A percentile compares a stretch with the other conserved stretches of the same genome.
These are phyloP conservation scores for Pinus tabuliformis DNA, from an alignment of 75 land plant genomes.

Conservation along the genomic window DNA sequence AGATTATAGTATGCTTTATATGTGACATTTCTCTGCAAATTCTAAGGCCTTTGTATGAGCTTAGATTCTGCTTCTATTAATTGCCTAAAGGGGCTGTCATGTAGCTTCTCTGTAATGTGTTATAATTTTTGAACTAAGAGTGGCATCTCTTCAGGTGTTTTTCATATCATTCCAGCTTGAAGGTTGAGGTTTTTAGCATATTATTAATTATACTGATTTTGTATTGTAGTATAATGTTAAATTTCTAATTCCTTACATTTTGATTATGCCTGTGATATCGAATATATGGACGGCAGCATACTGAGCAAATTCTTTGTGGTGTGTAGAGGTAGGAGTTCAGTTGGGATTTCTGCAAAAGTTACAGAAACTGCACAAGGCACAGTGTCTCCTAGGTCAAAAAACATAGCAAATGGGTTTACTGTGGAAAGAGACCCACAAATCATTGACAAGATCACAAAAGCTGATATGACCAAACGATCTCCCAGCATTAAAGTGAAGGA, in stretches of 20 bases:
- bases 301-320: background rate
- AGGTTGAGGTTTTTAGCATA: no score
- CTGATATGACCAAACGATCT: background rate
- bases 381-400: conserved; percentile 5
- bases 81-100: no score
- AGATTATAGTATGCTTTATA: no score
- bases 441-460: background rate
- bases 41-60: no score
- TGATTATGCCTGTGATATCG: background rate
- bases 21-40: no score
- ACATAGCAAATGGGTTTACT: conserved; percentile 2
- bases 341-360: background rate
- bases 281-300: background rate
- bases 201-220: background rate
- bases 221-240: background rate
- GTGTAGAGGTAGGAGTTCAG: background rate
- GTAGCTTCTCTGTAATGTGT: no score
- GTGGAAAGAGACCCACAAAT: conserved; percentile 5
- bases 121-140: no score
- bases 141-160: background rate
- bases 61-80: no score
- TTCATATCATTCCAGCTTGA: background rate
- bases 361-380: conserved; percentile 1
- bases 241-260: background rate
- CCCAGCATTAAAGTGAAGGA: conserved; percentile 7